Percentiles rank a stretch among this genome's conserved stretches.
Conservation (phyloP, 1,284 basidiomycete species). For the Ustilago hordei region DNA sequence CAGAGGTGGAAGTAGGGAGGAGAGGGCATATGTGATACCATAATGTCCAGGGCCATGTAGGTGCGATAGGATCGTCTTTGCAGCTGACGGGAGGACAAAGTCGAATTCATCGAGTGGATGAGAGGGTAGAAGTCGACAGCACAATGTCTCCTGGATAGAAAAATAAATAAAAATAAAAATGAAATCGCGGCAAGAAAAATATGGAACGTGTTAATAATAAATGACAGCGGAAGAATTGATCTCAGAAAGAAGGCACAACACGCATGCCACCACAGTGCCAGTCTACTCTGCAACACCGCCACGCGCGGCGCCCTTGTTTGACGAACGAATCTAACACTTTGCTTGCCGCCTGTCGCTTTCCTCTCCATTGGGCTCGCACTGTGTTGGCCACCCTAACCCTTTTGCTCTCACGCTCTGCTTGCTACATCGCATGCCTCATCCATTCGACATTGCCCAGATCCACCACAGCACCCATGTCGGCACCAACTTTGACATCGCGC, state of each 20-base stretch:
- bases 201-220: not conserved
- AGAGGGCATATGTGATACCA: no score
- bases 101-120: no score
- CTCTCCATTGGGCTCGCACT: not conserved
- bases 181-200: no score
- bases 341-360: constrained; percentile 1
- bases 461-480: not conserved
- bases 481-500: not conserved
- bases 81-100: no score
- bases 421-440: not conserved
- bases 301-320: not conserved
- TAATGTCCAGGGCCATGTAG: no score
- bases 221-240: not conserved
- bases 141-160: not conserved
- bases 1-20: no score
- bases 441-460: not conserved
- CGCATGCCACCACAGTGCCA: no score
- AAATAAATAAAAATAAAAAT: not conserved
- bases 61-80: no score
- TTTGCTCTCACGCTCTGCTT: constrained; percentile 5
- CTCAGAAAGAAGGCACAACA: not conserved
- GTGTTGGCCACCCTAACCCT: not conserved
- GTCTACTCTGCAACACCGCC: not conserved
- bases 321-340: constrained; percentile 2
- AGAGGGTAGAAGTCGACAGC: no score